phyloP scores from a whole-genome alignment of 73 alveolate genomes.

The Paramecium pentaurelia region DNA sequence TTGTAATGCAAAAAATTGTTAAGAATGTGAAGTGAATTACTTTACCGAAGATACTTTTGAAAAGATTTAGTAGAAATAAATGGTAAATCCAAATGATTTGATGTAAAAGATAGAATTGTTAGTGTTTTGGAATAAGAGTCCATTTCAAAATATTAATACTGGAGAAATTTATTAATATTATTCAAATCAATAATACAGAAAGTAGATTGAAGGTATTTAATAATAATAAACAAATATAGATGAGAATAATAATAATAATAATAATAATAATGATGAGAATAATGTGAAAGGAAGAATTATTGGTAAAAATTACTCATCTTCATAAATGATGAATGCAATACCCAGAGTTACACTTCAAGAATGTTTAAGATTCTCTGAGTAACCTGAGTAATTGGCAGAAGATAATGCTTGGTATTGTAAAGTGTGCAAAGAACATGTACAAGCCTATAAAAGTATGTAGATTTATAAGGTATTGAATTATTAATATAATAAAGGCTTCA shows the following conservation, averaged over 20 bases:
- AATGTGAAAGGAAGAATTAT: background rate
- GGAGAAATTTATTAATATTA: background rate
- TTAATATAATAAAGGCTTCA: slow-evolving; percentile 69
- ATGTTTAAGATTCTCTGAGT: slow-evolving; percentile 23
- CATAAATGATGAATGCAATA: background rate
- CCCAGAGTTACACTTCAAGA: background rate
- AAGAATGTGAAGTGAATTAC: background rate
- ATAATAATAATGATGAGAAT: background rate
- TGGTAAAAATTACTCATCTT: background rate
- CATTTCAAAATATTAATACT: background rate
- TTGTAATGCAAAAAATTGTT: background rate
- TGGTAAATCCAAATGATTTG: background rate
- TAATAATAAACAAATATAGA: background rate
- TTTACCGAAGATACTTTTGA: background rate
- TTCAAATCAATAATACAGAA: background rate
- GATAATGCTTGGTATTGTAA: slow-evolving; percentile 91
- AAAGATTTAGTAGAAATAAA: background rate
- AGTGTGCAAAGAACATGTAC: slow-evolving; percentile 78
- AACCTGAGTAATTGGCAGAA: slow-evolving; percentile 77
- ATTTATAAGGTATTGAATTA: slow-evolving; percentile 51
- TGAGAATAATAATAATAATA: background rate
- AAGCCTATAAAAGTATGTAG: slow-evolving; percentile 70
- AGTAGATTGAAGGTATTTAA: background rate
- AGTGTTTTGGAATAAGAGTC: slow-evolving; percentile 7
- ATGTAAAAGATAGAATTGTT: background rate